Percentiles rank a stretch among this genome's conserved stretches.
phyloP scores from a whole-genome alignment of 2,329 filamentous ascomycete species.

The Alternaria sp. region DNA sequence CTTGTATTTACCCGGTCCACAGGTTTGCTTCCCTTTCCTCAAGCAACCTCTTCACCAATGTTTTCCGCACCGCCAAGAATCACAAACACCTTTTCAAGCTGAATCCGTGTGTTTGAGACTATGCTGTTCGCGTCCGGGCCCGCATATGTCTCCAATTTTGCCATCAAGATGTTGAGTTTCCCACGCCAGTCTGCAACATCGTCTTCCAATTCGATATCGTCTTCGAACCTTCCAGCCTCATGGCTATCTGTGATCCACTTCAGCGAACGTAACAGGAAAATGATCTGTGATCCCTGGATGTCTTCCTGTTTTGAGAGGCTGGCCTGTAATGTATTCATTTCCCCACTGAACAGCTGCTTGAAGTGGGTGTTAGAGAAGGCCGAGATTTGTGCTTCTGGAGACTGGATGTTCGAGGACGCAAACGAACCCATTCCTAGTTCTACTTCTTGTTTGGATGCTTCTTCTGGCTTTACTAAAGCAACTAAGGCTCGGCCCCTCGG shows the following conservation, averaged over 20 bases:
- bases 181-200: not conserved
- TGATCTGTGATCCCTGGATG: not conserved
- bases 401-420: not conserved
- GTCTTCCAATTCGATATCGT: not conserved
- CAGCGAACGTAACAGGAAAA: not conserved
- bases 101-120: not conserved
- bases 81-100: not conserved
- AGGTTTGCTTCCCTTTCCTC: not conserved
- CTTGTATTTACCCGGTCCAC: accelerated
- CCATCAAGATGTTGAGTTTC: not conserved
- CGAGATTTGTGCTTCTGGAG: not conserved
- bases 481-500: accelerated
- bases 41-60: not conserved
- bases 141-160: not conserved
- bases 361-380: not conserved
- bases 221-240: not conserved
- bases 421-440: not conserved
- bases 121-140: not conserved
- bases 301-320: not conserved
- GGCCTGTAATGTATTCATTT: not conserved
- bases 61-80: not conserved
- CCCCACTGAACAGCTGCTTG: not conserved
- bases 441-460: not conserved
- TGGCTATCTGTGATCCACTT: not conserved
- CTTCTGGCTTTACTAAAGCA: not conserved